phyloP scores from a whole-genome alignment of 2,329 filamentous ascomycete species.

The Blastomyces parvus region DNA sequence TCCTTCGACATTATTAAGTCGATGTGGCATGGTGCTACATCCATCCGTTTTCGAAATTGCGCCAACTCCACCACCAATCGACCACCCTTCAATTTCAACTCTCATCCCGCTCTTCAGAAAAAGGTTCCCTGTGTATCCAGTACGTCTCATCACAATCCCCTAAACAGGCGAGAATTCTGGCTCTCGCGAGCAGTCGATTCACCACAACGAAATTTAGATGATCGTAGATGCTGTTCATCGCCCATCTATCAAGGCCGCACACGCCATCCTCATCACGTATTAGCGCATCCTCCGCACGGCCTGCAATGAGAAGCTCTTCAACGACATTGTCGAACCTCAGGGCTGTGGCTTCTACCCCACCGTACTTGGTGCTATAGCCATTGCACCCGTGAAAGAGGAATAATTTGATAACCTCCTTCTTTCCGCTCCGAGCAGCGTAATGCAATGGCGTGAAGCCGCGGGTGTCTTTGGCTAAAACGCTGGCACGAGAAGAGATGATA shows the following conservation, averaged over 20 bases:
- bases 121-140: neutral
- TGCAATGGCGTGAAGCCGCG: neutral
- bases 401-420: neutral
- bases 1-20: neutral
- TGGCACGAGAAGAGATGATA: neutral
- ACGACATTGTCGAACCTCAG: neutral
- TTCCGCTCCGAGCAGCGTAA: neutral
- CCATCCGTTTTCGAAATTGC: no score
- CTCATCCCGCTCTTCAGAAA: no score
- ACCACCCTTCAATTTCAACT: no score
- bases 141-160: neutral
- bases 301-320: neutral
- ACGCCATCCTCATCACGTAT: neutral
- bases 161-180: neutral
- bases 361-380: no score
- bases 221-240: neutral
- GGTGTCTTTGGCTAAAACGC: neutral
- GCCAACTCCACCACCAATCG: no score
- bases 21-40: no score
- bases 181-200: neutral
- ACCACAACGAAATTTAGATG: neutral
- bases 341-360: neutral
- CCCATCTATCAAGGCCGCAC: neutral
- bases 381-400: no score
- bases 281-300: neutral